phyloP scores from a whole-genome alignment of 257 asterid species.

The Perilla frutescens region DNA sequence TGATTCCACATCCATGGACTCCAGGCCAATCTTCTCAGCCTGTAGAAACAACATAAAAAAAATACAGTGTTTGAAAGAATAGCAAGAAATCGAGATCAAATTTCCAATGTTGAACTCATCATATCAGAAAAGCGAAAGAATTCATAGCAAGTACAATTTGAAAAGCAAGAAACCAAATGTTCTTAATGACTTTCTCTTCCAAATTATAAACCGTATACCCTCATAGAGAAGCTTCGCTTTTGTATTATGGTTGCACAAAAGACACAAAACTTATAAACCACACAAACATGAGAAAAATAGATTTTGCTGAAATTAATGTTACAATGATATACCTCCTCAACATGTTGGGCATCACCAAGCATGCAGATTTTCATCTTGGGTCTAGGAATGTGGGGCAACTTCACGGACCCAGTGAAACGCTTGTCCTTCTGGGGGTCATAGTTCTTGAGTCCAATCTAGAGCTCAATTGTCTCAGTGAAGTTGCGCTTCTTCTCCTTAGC shows the following conservation, averaged over 20 bases:
- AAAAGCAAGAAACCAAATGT: too few relatives aligned
- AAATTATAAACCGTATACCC: too few relatives aligned
- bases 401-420: slow-evolving; percentile 65
- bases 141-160: too few relatives aligned
- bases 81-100: not conserved
- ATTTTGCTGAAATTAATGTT: too few relatives aligned
- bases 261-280: too few relatives aligned
- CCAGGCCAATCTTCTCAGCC: slow-evolving; percentile 64
- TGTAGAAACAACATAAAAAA: slow-evolving; percentile 22
- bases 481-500: slow-evolving; percentile 51
- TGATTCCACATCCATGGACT: slow-evolving; percentile 70
- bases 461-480: slow-evolving; percentile 59
- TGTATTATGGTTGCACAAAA: too few relatives aligned
- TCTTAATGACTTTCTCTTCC: too few relatives aligned
- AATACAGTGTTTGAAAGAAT: too few relatives aligned
- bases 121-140: not conserved
- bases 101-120: not conserved
- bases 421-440: slow-evolving; percentile 66
- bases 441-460: slow-evolving; percentile 63
- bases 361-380: slow-evolving; percentile 62
- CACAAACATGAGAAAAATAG: too few relatives aligned
- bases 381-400: slow-evolving; percentile 58
- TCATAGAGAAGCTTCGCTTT: too few relatives aligned
- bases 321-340: slow-evolving; percentile 50
- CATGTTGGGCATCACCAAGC: slow-evolving; percentile 68